phyloP scores from a whole-genome alignment of 2,329 filamentous ascomycete species.

The Neospermospora avenae region DNA sequence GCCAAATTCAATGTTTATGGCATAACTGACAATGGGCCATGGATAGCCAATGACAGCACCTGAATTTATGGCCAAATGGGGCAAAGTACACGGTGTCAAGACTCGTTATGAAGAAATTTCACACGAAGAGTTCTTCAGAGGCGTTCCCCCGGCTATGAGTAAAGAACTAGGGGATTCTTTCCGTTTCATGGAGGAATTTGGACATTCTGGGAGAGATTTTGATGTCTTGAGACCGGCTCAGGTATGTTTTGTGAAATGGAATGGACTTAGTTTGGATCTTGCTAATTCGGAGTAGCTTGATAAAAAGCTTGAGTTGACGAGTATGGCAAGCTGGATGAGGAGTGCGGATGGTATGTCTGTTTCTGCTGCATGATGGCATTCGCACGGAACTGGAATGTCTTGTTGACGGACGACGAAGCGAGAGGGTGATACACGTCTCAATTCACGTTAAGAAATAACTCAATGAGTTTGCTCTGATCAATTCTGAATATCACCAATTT shows the following conservation, averaged over 20 bases:
- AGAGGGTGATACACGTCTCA: no score
- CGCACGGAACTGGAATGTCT: no score
- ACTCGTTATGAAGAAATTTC: slow-evolving; percentile 13
- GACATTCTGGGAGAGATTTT: slow-evolving; percentile 37
- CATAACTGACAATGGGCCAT: slow-evolving; percentile 4
- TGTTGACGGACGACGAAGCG: no score
- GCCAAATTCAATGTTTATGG: neutral
- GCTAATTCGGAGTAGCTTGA: slow-evolving; percentile 17
- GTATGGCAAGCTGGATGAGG: slow-evolving; percentile 22
- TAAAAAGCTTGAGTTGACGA: slow-evolving; percentile 19
- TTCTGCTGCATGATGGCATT: neutral
- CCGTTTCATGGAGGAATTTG: slow-evolving; percentile 36
- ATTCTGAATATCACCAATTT: no score
- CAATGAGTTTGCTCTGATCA: no score
- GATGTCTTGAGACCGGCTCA: slow-evolving; percentile 24
- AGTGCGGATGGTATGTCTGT: slow-evolving; percentile 19
- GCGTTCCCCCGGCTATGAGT: slow-evolving; percentile 33
- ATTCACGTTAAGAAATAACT: no score
- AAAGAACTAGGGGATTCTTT: slow-evolving; percentile 30
- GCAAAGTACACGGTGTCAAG: slow-evolving; percentile 18
- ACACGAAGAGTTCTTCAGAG: slow-evolving; percentile 28
- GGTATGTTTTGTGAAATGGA: slow-evolving; percentile 13
- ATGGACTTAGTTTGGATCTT: neutral
- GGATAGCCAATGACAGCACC: neutral
- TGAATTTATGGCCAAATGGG: slow-evolving; percentile 22